Evolutionary conservation across 2,329 filamentous ascomycete species (phyloP).

Genomic region (Coniochaeta ligniaria): DNA sequence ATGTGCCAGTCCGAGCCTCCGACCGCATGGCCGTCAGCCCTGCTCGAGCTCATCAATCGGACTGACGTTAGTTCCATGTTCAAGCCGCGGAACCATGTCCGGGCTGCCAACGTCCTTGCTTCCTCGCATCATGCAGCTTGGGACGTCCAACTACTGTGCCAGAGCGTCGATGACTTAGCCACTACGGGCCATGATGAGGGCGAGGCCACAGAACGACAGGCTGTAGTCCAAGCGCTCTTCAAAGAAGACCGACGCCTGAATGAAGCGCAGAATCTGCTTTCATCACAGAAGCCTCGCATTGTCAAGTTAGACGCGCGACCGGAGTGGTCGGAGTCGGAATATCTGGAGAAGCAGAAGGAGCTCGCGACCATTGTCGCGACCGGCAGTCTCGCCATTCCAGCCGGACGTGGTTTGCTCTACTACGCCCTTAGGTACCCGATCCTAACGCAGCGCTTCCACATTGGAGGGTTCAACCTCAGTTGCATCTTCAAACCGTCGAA

Average conservation of each 20-base stretch:
- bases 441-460: constrained; percentile 84
- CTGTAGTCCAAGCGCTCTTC: constrained; percentile 81
- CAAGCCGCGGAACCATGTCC: constrained; percentile 33
- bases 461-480: constrained; percentile 84
- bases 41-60: constrained; percentile 71
- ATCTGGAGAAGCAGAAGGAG: constrained; percentile 88
- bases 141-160: constrained; percentile 74
- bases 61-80: constrained; percentile 71
- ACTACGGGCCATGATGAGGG: constrained; percentile 64
- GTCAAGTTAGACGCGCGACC: constrained; percentile 71
- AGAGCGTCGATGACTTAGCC: constrained; percentile 52
- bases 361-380: constrained; percentile 80
- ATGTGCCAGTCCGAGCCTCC: constrained; percentile 78
- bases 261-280: constrained; percentile 79
- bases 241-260: constrained; percentile 83
- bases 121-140: constrained; percentile 60
- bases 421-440: constrained; percentile 83
- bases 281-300: constrained; percentile 71
- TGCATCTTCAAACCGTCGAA: constrained; percentile 90
- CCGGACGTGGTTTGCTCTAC: constrained; percentile 80
- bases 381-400: constrained; percentile 80
- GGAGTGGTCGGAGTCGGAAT: constrained; percentile 76
- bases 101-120: constrained; percentile 31
- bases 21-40: constrained; percentile 61
- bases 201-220: constrained; percentile 75